A percentile compares a stretch with the other conserved stretches of the same genome.
phyloP scores from a whole-genome alignment of 2,329 filamentous ascomycete species.

The Alternaria triticina region DNA sequence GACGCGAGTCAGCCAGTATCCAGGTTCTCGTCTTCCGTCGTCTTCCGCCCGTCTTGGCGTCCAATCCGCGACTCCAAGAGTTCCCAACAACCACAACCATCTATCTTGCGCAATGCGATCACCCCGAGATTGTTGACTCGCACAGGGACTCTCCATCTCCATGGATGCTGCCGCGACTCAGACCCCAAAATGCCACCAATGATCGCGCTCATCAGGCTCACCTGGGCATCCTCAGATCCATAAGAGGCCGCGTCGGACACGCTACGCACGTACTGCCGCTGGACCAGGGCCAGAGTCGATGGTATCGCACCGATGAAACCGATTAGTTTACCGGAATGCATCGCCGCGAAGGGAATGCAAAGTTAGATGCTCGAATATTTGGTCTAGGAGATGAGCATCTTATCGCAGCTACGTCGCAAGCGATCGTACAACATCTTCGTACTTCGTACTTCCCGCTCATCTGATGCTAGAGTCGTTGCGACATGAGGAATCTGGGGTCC shows the following conservation, averaged over 20 bases:
- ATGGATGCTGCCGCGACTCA: not conserved
- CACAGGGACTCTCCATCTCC: not conserved
- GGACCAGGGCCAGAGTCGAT: not conserved
- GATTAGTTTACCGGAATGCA: not conserved
- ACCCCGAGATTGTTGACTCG: not conserved
- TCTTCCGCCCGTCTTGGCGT: not conserved
- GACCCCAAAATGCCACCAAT: constrained; percentile 1
- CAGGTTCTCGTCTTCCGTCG: not conserved
- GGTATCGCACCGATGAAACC: not conserved
- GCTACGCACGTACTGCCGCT: constrained; percentile 12
- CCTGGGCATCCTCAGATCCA: not conserved
- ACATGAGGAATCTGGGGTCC: not conserved
- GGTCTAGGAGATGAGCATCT: not conserved
- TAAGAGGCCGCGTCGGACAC: not conserved
- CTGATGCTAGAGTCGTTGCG: not conserved
- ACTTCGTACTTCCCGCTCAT: not conserved
- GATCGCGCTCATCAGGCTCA: not conserved
- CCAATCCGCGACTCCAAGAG: not conserved
- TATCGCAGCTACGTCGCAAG: not conserved
- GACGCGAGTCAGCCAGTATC: not conserved
- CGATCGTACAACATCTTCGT: not conserved
- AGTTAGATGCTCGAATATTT: not conserved
- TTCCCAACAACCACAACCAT: not conserved
- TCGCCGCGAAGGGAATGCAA: not conserved
- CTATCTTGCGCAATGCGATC: not conserved